Evolutionary conservation across 176 grass and related monocot species (phyloP), one percentile per base, ranked within the genome.

Genomic region (Guadua angustifolia): DNA sequence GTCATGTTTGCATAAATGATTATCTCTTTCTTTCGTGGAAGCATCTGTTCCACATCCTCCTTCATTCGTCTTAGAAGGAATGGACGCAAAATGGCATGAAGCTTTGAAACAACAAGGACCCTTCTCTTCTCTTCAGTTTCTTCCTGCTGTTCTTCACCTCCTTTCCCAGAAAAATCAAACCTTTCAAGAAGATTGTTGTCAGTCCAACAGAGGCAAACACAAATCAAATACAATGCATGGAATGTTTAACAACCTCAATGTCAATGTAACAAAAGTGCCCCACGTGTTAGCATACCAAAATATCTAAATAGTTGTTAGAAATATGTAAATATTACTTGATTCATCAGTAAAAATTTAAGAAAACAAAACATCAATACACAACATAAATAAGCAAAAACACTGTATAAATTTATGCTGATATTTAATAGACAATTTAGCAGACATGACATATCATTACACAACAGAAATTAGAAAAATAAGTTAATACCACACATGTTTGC

Each of bases 1-100:
- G 93, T 94, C 93, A 98, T 98, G 75, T 94, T 95, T 66, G 91
- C 96, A 90, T 98, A 98, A 77, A 98, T 75, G 75, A 98, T 92
- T 59, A 95, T 95, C 93, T 98, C 96, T 86, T 95, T 95, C 89
- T 94, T 98, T 70, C 85, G 85, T 65, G 96, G 96, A 84, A 98
- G 91, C 88, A 93, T 87, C 39, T 92, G 89, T 72, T 98, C 93
- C 40, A 98, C 96, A 89, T 95, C 89, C 69, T 93, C 96, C 80
- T 98, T 98, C 91, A 98, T 89, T 78, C 96, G 75, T 70, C 96
- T 90, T 86, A 98, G 74, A 86, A 98, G 96, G 77, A 98, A 98
- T 11, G 96, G 96, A 59, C 96, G 93, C 72, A 98, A 83, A 84
- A 98, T 98, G 56, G 82, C 72, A 91, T 98, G 96, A 71, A 98